phyloP scores from a whole-genome alignment of 257 asterid species.

The Przewalskia tangutica region DNA sequence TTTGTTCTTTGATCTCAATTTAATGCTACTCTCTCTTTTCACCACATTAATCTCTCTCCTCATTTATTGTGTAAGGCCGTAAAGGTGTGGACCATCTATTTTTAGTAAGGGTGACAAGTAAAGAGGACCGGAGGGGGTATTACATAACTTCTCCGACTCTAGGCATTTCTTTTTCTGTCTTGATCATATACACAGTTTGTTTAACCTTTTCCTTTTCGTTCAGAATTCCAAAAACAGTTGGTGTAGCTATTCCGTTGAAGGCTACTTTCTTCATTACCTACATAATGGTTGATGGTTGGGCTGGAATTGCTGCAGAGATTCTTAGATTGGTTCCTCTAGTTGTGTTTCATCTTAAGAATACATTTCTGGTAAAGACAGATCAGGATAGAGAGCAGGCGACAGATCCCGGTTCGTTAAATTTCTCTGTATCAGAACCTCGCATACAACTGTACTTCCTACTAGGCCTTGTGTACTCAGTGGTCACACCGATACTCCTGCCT shows the following conservation, averaged over 20 bases:
- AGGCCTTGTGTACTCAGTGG: conserved; percentile 9
- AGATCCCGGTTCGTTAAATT: conserved; percentile 12
- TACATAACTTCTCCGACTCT: neutral
- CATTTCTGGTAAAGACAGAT: conserved; percentile 16
- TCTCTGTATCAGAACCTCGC: conserved; percentile 10
- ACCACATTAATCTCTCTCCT: too few species aligned
- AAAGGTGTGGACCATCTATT: too few species aligned
- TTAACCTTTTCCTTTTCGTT: neutral
- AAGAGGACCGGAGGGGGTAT: neutral
- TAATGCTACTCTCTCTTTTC: too few species aligned
- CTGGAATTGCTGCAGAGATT: conserved; percentile 14
- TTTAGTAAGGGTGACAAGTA: too few species aligned
- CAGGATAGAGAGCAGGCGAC: conserved; percentile 14
- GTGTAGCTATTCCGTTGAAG: conserved; percentile 17
- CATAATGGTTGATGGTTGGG: conserved; percentile 25
- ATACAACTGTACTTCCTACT: conserved; percentile 8
- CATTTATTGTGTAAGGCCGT: too few species aligned
- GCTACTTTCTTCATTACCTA: conserved; percentile 20
- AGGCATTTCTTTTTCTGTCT: neutral
- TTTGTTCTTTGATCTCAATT: too few species aligned
- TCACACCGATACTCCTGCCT: conserved; percentile 14
- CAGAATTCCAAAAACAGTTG: conserved; percentile 19
- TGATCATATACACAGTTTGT: neutral
- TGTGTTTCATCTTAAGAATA: conserved; percentile 13
- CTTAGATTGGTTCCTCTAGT: conserved; percentile 2